Base-by-base conservation (phyloP, 2,329 filamentous ascomycete species). In the Ophiostoma perfectum region DNA sequence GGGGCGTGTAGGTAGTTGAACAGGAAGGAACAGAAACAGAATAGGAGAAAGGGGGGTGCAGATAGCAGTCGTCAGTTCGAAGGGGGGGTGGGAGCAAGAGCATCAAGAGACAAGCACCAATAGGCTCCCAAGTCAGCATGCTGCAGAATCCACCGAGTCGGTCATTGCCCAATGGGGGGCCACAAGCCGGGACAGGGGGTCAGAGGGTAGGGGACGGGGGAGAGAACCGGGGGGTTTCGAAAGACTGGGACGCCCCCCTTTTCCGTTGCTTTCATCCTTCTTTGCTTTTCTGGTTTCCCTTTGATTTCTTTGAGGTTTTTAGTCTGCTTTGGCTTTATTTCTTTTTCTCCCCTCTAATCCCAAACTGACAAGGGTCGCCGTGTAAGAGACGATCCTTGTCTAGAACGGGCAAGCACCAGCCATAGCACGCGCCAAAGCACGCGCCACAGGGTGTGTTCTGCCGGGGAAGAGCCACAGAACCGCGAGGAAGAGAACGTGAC, bases 121-220 rank as follows among this genome's bases (percentile, higher is more conserved):
- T 85, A 77, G 78, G 65, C 75, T 36, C 42, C 49, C 49, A 27
- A 27, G 49, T 55, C 74, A 64, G 70, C 66, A 70, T 77, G 76
- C 76, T 76, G 77, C 78, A 71, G 70, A 72, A 70, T 39, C 70
- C 77, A 78, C 79, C 77, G 44, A 70, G 73, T 76, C 77, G 79
- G 77, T 77, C 74, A 75, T 78, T 81, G 78, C 81, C 83, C 80
- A 84, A 85, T 82, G 74, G 76, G 79, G 81, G 79, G 76, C 73
- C 81, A 83, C 77, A 75, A 77, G 78, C 75, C 76, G 74, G 77
- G 74, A 75, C 75, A 80, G 77, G 76, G 74, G 60, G 27, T 52
- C 49, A 18, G 42, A 64, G 38, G 67, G 67, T 60, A 67, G 60
- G 70, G 58, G 38, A 63, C 38, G 68, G 68, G 49, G 65, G 47